phyloP scores from a whole-genome alignment of 2,329 filamentous ascomycete genomes.

The Venturia pyrina region DNA sequence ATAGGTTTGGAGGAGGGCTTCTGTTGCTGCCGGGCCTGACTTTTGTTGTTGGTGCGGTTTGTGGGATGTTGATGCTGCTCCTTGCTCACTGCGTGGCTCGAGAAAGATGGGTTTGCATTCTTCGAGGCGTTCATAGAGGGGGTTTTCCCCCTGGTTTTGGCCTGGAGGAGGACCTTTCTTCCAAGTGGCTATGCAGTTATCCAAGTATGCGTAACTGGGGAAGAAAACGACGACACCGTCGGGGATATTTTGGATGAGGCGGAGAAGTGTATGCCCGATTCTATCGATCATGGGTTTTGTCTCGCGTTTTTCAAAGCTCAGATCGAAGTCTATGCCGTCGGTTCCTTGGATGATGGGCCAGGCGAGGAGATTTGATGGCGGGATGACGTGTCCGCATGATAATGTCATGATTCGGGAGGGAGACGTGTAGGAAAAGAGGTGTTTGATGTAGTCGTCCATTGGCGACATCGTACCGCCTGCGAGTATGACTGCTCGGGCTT shows the following conservation, averaged over 20 bases:
- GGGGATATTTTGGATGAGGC: slow-evolving; percentile 63
- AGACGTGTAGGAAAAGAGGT: slow-evolving; percentile 70
- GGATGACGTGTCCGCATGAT: slow-evolving; percentile 92
- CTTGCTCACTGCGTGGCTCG: slow-evolving; percentile 21
- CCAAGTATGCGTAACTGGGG: slow-evolving; percentile 85
- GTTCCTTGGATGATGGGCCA: slow-evolving; percentile 52
- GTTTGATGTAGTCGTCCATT: slow-evolving; percentile 78
- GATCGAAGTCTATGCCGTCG: slow-evolving; percentile 57
- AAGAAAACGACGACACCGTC: slow-evolving; percentile 94
- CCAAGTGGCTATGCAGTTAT: slow-evolving; percentile 49
- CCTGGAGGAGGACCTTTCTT: slow-evolving; percentile 19
- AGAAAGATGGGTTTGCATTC: slow-evolving; percentile 45
- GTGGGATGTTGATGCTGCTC: neutral
- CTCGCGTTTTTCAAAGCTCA: slow-evolving; percentile 71
- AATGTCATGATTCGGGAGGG: slow-evolving; percentile 60
- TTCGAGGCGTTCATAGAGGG: slow-evolving; percentile 49
- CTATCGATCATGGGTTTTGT: slow-evolving; percentile 60
- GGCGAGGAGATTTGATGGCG: slow-evolving; percentile 67
- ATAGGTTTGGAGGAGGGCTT: slow-evolving; percentile 67
- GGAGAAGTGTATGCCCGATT: slow-evolving; percentile 63
- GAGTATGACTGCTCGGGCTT: slow-evolving; percentile 77
- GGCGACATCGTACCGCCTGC: slow-evolving; percentile 98
- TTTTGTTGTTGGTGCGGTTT: slow-evolving; percentile 21
- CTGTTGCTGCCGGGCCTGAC: slow-evolving; percentile 41
- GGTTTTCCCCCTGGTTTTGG: slow-evolving; percentile 20